Evolutionary conservation across 305 asterid species (phyloP).

Genomic region (Fraxinus ornus): DNA sequence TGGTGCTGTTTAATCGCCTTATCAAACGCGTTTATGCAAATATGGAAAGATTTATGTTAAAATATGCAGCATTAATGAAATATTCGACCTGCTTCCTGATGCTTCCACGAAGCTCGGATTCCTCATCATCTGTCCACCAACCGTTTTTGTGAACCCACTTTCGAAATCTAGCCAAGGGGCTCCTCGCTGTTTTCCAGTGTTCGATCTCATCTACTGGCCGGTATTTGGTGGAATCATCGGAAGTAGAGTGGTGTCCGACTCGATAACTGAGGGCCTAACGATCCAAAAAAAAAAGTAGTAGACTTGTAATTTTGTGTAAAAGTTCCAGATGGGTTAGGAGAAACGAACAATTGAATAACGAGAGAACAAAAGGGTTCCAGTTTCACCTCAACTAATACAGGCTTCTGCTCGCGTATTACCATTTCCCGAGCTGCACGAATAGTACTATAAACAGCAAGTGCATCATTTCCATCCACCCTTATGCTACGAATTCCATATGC

Average conservation of each 20-base stretch:
- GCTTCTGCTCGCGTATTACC: conserved; percentile 65
- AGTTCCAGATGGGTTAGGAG: neutral
- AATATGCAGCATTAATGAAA: neutral
- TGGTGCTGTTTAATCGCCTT: neutral
- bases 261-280: conserved; percentile 73
- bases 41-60: neutral
- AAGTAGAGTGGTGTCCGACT: conserved; percentile 94
- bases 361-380: neutral
- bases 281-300: neutral
- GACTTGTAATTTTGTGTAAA: neutral
- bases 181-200: conserved; percentile 61
- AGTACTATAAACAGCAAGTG: conserved; percentile 69
- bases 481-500: conserved; percentile 79
- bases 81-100: conserved; percentile 58
- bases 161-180: conserved; percentile 59
- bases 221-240: conserved; percentile 93
- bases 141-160: conserved; percentile 70
- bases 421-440: conserved; percentile 73
- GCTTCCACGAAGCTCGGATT: conserved; percentile 49
- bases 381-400: conserved; percentile 79
- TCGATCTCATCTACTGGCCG: conserved; percentile 67
- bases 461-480: conserved; percentile 89
- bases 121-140: conserved; percentile 85
- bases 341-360: neutral
- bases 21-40: neutral